A percentile compares a stretch with the other conserved stretches of the same genome.
These are phyloP conservation scores for Thalassiosira ordinaria DNA, from an alignment of 352 stramenopile genomes.

Conservation along the genomic window DNA sequence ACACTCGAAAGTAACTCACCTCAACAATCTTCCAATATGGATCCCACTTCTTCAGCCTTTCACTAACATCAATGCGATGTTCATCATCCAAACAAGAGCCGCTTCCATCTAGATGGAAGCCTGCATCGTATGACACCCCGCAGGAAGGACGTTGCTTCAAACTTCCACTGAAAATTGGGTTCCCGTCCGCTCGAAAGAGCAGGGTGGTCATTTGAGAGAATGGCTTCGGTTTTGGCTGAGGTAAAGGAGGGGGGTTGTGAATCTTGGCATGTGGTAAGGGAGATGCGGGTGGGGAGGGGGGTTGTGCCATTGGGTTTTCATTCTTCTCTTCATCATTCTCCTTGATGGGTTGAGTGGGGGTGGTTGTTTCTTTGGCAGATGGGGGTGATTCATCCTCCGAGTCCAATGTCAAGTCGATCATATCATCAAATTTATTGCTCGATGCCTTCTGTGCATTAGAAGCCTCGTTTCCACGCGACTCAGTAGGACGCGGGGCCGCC, in stretches of 20 bases:
- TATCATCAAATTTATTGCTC: neutral
- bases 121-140: constrained; percentile 32
- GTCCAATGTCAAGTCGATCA: constrained; percentile 40
- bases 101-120: constrained; percentile 37
- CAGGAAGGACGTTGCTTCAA: constrained; percentile 25
- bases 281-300: constrained; percentile 15
- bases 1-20: too few relatives aligned
- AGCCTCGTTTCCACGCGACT: neutral
- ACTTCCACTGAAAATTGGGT: constrained; percentile 31
- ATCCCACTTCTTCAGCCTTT: constrained; percentile 65
- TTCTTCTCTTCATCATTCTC: neutral
- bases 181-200: constrained; percentile 34
- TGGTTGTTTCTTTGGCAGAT: neutral
- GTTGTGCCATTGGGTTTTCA: neutral
- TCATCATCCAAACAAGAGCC: constrained; percentile 42
- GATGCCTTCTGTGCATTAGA: neutral
- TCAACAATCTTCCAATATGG: constrained; percentile 73
- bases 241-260: constrained; percentile 8
- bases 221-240: constrained; percentile 19
- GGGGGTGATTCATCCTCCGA: neutral
- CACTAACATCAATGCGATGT: constrained; percentile 31
- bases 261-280: constrained; percentile 18
- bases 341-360: neutral
- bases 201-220: constrained; percentile 26
- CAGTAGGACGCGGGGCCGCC: neutral